Percentiles rank a stretch among this genome's conserved stretches.
phyloP scores from a whole-genome alignment of 1,284 basidiomycete species.

The Leccinum subrobustum region DNA sequence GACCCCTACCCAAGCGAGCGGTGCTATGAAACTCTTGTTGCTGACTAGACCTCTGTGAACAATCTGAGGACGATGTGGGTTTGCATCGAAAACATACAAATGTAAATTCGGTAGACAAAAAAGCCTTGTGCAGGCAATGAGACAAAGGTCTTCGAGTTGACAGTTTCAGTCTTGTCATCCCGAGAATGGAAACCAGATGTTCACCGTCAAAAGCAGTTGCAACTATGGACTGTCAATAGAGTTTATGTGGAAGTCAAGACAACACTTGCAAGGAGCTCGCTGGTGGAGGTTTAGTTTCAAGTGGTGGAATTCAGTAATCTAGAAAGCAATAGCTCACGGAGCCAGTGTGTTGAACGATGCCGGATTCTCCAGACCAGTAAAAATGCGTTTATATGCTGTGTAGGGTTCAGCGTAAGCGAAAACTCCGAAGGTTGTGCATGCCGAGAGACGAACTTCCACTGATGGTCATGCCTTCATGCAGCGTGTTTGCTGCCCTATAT shows the following conservation, averaged over 20 bases:
- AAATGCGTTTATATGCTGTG: slow-evolving; percentile 5
- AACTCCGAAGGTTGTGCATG: background rate
- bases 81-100: background rate
- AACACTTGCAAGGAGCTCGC: background rate
- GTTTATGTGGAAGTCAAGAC: background rate
- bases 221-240: background rate
- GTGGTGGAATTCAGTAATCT: background rate
- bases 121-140: slow-evolving; percentile 4
- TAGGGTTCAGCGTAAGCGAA: background rate
- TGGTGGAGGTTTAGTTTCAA: background rate
- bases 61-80: fast-evolving
- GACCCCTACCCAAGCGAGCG: slow-evolving; percentile 1
- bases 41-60: background rate
- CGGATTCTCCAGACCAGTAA: background rate
- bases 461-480: background rate
- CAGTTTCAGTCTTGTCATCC: background rate
- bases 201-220: background rate
- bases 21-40: background rate
- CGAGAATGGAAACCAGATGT: background rate
- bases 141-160: background rate
- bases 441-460: slow-evolving; percentile 4
- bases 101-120: background rate
- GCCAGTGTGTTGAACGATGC: background rate
- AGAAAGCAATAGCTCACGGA: background rate
- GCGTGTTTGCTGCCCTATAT: slow-evolving; percentile 1